Conservation (phyloP, 2,329 filamentous ascomycete genomes). For the Moelleriella libera region DNA sequence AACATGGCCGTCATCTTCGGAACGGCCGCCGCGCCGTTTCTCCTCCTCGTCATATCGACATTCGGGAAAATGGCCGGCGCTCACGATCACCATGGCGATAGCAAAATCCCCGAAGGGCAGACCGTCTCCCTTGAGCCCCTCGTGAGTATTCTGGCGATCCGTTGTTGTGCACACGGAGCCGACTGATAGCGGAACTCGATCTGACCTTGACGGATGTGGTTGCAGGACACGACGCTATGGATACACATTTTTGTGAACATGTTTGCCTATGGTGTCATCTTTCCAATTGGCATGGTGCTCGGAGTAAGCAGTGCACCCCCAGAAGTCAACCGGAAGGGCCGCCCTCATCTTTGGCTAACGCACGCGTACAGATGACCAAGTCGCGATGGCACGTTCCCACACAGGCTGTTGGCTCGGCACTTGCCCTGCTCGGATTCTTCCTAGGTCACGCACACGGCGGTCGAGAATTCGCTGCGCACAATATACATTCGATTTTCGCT, state of each 20-base stretch:
- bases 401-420: conserved; percentile 58
- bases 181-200: neutral
- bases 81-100: conserved; percentile 35
- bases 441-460: conserved; percentile 85
- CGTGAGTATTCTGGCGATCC: conserved; percentile 30
- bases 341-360: neutral
- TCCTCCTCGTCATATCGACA: conserved; percentile 10
- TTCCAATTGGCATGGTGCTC: conserved; percentile 88
- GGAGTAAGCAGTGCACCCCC: conserved; percentile 44
- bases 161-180: neutral
- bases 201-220: conserved; percentile 2
- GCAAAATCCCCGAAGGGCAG: conserved; percentile 53
- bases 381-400: conserved; percentile 90
- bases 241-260: conserved; percentile 83
- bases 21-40: conserved; percentile 6
- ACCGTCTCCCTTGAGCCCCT: conserved; percentile 60
- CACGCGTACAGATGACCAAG: conserved; percentile 53
- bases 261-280: conserved; percentile 79
- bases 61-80: conserved; percentile 13
- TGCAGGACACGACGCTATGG: conserved; percentile 74
- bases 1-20: conserved; percentile 9
- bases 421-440: conserved; percentile 77
- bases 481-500: conserved; percentile 73
- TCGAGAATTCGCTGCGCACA: conserved; percentile 61
- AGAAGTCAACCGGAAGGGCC: neutral